Evolutionary conservation across 1,139 yeast species (phyloP).

Genomic region (Pichia sp.): DNA sequence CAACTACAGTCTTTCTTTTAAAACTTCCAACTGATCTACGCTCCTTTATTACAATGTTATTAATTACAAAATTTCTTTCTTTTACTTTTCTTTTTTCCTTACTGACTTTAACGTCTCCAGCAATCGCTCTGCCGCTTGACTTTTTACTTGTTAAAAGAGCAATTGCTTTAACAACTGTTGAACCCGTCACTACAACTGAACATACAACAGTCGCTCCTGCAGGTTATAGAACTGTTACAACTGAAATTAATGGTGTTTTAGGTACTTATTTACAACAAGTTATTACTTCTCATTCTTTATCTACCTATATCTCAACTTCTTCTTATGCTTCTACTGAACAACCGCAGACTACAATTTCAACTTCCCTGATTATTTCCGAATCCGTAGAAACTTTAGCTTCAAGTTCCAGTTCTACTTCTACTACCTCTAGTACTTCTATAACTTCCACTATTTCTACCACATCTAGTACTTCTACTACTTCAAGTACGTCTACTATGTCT

Average conservation of each 20-base stretch:
- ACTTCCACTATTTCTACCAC: slow-evolving; percentile 1
- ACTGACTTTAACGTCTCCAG: background rate
- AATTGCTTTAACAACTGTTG: slow-evolving; percentile 23
- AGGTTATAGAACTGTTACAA: slow-evolving; percentile 18
- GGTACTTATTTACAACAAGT: slow-evolving; percentile 20
- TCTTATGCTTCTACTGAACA: slow-evolving; percentile 12
- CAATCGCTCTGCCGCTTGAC: slow-evolving; percentile 34
- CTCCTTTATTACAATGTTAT: background rate
- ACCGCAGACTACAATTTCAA: slow-evolving; percentile 2
- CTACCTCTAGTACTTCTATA: slow-evolving; percentile 2
- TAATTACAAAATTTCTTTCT: background rate
- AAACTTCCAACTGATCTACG: slow-evolving; percentile 3
- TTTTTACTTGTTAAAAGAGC: slow-evolving; percentile 23
- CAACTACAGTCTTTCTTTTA: slow-evolving; percentile 9
- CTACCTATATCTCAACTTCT: slow-evolving; percentile 9
- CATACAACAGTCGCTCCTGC: slow-evolving; percentile 18
- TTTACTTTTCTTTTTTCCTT: slow-evolving; percentile 1
- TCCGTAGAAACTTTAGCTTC: background rate
- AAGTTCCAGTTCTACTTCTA: background rate
- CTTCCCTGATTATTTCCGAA: background rate
- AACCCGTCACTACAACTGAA: slow-evolving; percentile 18
- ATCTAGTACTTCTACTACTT: slow-evolving; percentile 6
- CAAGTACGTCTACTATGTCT: slow-evolving; percentile 13
- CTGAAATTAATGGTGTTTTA: slow-evolving; percentile 16
- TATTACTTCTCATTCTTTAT: slow-evolving; percentile 14